A percentile compares a stretch with the other conserved stretches of the same genome.
Conservation (phyloP, 495 filamentous ascomycete species). For the Collariella sp. region DNA sequence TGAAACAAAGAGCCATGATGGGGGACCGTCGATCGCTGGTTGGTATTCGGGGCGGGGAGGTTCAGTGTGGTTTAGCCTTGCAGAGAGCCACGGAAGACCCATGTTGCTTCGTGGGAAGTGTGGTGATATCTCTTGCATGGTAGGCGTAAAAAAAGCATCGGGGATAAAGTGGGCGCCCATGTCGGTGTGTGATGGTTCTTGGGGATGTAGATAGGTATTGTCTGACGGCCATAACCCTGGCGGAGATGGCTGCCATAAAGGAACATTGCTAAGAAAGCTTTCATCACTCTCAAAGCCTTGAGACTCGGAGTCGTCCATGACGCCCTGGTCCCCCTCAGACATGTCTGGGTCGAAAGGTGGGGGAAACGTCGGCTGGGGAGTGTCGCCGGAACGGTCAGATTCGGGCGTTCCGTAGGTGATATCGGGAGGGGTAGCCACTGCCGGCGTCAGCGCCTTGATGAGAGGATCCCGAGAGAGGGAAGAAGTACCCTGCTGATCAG, state of each 20-base stretch:
- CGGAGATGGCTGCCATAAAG: neutral
- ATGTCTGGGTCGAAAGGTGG: neutral
- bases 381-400: neutral
- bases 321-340: neutral
- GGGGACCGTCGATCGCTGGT: neutral
- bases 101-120: neutral
- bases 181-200: too few relatives aligned
- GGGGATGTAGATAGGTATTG: neutral
- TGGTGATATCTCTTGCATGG: neutral
- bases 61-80: neutral
- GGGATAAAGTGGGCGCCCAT: neutral
- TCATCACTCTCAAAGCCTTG: neutral
- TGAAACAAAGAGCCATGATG: neutral
- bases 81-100: neutral
- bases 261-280: neutral
- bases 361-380: neutral
- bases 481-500: neutral
- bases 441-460: neutral
- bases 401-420: constrained; percentile 14
- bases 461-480: too few relatives aligned
- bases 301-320: neutral
- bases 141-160: neutral
- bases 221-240: neutral
- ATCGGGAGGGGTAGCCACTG: constrained; percentile 8
- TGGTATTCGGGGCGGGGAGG: neutral